phyloP scores from a whole-genome alignment of 176 grass and related monocot species.

The Sorghum bicolor region Sorghum_bicolor_NCBIv3 NC_012872.2:8243501-8244000 shows the following conservation, averaged over 20 bases:
- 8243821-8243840: slow-evolving; percentile 54
- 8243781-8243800: slow-evolving; percentile 51
- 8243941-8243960: not conserved
- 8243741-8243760: slow-evolving; percentile 65
- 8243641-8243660: slow-evolving; percentile 69
- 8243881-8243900: slow-evolving; percentile 43
- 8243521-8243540: slow-evolving; percentile 28
- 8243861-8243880: slow-evolving; percentile 40
- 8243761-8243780: slow-evolving; percentile 53
- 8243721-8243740: slow-evolving; percentile 55
- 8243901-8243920: slow-evolving; percentile 35
- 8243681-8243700: slow-evolving; percentile 48
- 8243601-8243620: slow-evolving; percentile 61
- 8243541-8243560: slow-evolving; percentile 55
- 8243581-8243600: slow-evolving; percentile 76
- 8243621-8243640: slow-evolving; percentile 69
- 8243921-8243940: not conserved
- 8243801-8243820: slow-evolving; percentile 61
- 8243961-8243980: not conserved
- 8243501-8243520: slow-evolving; percentile 20
- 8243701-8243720: slow-evolving; percentile 56
- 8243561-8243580: slow-evolving; percentile 71
- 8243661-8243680: slow-evolving; percentile 42
- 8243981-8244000: not conserved
- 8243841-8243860: slow-evolving; percentile 68